Percentiles rank a stretch among this genome's conserved stretches.
Conservation (phyloP, 805 yeast species). For the Maudiozyma serrabonitensis region DNA sequence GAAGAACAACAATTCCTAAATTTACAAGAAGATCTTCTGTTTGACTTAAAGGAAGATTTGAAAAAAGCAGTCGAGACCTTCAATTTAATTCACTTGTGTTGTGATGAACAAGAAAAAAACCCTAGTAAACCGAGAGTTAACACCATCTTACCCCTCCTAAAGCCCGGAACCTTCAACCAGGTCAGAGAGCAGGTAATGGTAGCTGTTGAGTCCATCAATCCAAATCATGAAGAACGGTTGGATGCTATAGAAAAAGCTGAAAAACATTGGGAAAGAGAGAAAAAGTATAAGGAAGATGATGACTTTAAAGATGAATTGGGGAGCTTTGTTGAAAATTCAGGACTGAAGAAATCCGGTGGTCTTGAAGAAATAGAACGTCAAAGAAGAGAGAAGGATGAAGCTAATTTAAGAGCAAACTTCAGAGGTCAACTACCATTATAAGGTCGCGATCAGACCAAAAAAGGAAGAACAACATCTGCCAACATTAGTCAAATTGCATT, state of each 20-base stretch:
- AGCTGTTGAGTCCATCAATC: conserved; percentile 70
- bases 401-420: conserved; percentile 49
- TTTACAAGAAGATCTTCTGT: conserved; percentile 76
- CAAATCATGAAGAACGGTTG: conserved; percentile 74
- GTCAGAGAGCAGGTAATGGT: conserved; percentile 68
- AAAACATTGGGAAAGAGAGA: conserved; percentile 62
- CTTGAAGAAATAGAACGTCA: conserved; percentile 73
- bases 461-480: not conserved
- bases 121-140: conserved; percentile 33
- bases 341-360: conserved; percentile 78
- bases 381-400: conserved; percentile 58
- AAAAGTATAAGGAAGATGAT: conserved; percentile 43
- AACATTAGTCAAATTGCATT: not conserved
- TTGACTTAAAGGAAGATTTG: conserved; percentile 73
- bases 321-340: conserved; percentile 70
- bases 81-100: conserved; percentile 68
- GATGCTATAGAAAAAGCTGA: conserved; percentile 90
- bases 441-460: not conserved
- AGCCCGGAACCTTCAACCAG: conserved; percentile 53
- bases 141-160: conserved; percentile 37
- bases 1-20: conserved; percentile 91
- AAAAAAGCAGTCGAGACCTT: conserved; percentile 74
- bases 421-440: conserved; percentile 9
- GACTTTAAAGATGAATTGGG: conserved; percentile 81
- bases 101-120: conserved; percentile 63